Percentiles rank a stretch among this genome's conserved stretches.
phyloP scores from a whole-genome alignment of 2,329 filamentous ascomycete species.

The Alternaria sp. region DNA sequence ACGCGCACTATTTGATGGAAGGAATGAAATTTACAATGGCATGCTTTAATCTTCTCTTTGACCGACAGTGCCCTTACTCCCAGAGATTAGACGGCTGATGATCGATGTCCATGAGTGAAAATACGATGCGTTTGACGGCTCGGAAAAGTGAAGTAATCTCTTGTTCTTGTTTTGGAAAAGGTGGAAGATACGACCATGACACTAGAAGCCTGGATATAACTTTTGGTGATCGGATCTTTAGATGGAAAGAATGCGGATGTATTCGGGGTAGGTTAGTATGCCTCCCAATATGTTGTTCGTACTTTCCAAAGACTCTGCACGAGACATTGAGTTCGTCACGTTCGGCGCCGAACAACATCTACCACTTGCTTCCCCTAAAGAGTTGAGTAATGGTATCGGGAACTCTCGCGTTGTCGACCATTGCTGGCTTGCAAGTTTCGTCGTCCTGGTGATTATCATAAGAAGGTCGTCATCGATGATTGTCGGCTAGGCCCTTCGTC shows the following conservation, averaged over 20 bases:
- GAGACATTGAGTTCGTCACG: no score
- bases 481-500: slow-evolving; percentile 46
- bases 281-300: no score
- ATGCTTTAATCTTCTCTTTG: background rate
- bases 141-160: slow-evolving; percentile 13
- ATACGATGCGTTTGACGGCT: background rate
- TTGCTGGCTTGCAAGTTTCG: slow-evolving; percentile 51
- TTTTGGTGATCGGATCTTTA: background rate
- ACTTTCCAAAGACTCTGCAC: no score
- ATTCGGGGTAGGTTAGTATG: background rate
- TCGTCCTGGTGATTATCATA: slow-evolving; percentile 54
- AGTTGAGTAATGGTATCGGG: slow-evolving; percentile 22
- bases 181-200: background rate
- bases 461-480: slow-evolving; percentile 52
- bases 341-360: no score
- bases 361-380: no score
- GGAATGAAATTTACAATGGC: background rate
- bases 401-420: slow-evolving; percentile 52
- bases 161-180: background rate
- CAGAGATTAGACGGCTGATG: background rate
- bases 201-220: background rate
- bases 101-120: background rate
- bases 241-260: background rate
- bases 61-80: background rate
- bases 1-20: background rate